Evolutionary conservation across 1,139 yeast genomes (phyloP).

Genomic region (Arxiozyma telluris): DNA sequence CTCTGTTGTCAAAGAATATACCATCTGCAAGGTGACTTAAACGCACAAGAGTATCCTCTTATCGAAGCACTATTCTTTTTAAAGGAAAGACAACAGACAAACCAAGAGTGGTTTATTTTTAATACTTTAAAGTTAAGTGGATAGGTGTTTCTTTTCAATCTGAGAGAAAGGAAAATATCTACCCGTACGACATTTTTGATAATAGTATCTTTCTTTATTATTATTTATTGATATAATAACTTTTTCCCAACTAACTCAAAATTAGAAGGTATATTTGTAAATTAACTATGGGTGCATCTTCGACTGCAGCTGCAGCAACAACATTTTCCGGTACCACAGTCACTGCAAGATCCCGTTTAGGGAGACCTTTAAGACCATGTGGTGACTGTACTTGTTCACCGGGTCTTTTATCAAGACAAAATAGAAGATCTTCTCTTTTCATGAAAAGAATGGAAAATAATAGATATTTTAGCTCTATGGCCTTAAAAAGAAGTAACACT

Average conservation of each 20-base stretch:
- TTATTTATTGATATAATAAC: not conserved
- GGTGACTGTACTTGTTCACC: slow-evolving; percentile 77
- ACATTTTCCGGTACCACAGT: slow-evolving; percentile 1
- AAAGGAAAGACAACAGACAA: too few relatives aligned
- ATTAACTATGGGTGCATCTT: slow-evolving; percentile 1
- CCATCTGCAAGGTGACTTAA: too few relatives aligned
- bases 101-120: too few relatives aligned
- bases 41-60: too few relatives aligned
- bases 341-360: slow-evolving; percentile 1
- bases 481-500: slow-evolving; percentile 1
- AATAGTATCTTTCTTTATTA: not conserved
- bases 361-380: slow-evolving; percentile 38
- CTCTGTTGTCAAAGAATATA: too few relatives aligned
- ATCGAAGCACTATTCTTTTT: too few relatives aligned
- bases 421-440: slow-evolving; percentile 44
- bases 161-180: not conserved
- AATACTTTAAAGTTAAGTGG: too few relatives aligned
- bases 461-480: slow-evolving; percentile 6
- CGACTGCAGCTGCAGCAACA: slow-evolving; percentile 4
- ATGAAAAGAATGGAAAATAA: slow-evolving; percentile 21
- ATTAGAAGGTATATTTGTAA: not conserved
- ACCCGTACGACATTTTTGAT: not conserved
- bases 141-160: too few relatives aligned
- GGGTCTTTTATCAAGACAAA: slow-evolving; percentile 60
- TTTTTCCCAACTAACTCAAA: not conserved